Percentiles rank a stretch among this genome's conserved stretches.
These are phyloP conservation scores for Starmerella vitae DNA, from an alignment of 805 yeast species.

Conservation along the genomic window DNA sequence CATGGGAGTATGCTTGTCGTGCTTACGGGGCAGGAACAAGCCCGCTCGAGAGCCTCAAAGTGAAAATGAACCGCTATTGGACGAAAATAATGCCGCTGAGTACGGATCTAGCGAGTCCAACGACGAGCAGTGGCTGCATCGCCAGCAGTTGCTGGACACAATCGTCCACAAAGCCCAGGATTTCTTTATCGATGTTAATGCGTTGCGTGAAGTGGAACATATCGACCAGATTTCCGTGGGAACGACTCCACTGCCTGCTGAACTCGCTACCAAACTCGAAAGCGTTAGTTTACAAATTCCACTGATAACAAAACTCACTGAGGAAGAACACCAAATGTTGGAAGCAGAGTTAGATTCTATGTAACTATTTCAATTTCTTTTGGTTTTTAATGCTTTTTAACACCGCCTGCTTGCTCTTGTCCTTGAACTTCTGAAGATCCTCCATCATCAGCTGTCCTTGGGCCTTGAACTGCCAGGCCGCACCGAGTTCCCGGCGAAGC, in stretches of 20 bases:
- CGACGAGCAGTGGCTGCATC: slow-evolving; percentile 10
- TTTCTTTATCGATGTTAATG: slow-evolving; percentile 15
- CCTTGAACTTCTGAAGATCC: slow-evolving; percentile 28
- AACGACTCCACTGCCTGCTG: slow-evolving; percentile 2
- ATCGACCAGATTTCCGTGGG: slow-evolving; percentile 6
- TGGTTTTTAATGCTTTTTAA: slow-evolving; percentile 1
- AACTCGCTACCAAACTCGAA: not conserved
- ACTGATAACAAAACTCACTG: too few relatives aligned
- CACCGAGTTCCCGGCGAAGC: slow-evolving; percentile 42
- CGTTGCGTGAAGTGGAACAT: slow-evolving; percentile 10
- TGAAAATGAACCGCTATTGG: slow-evolving; percentile 14
- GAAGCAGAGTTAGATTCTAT: not conserved
- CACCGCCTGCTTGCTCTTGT: slow-evolving; percentile 20
- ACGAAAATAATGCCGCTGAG: slow-evolving; percentile 1
- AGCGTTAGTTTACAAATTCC: slow-evolving; percentile 2
- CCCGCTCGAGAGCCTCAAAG: not conserved
- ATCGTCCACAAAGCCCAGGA: slow-evolving; percentile 19
- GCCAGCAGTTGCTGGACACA: slow-evolving; percentile 16
- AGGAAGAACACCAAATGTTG: not conserved
- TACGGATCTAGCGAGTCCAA: slow-evolving; percentile 6
- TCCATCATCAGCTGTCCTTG: slow-evolving; percentile 34
- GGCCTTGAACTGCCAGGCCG: slow-evolving; percentile 46
- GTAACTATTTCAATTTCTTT: not conserved
- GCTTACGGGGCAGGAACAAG: slow-evolving; percentile 12
- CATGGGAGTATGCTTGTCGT: slow-evolving; percentile 20